These are phyloP conservation scores for Erodium texanum DNA, from an alignment of 441 rosid genomes.

Conservation along the genomic window DNA sequence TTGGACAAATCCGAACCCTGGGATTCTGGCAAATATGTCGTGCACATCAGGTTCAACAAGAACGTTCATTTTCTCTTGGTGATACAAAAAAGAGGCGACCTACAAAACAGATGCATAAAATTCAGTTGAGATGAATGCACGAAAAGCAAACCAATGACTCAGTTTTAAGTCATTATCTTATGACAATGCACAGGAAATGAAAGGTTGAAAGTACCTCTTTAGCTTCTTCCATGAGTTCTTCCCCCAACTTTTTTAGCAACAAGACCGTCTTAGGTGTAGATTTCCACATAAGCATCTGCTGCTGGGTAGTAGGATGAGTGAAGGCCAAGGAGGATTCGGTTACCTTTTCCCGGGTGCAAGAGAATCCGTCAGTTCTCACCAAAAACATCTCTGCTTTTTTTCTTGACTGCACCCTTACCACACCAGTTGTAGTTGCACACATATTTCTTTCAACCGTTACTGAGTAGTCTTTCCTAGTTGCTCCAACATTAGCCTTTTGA, in stretches of 20 bases:
- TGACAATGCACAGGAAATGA: not conserved
- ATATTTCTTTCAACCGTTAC: constrained; percentile 64
- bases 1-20: constrained; percentile 94
- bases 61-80: constrained; percentile 92
- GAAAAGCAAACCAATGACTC: not conserved
- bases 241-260: constrained; percentile 81
- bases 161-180: too few relatives aligned
- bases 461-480: constrained; percentile 39
- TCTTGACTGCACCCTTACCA: constrained; percentile 91
- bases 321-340: constrained; percentile 94
- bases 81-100: constrained; percentile 85
- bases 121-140: constrained; percentile 11
- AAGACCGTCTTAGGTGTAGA: constrained; percentile 81
- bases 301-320: constrained; percentile 97
- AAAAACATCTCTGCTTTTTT: constrained; percentile 96
- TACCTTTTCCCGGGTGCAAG: constrained; percentile 89
- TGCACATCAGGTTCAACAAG: constrained; percentile 97
- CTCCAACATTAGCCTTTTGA: constrained; percentile 26
- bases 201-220: constrained; percentile 53
- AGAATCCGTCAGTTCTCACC: constrained; percentile 93
- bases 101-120: constrained; percentile 25
- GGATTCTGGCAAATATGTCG: constrained; percentile 91
- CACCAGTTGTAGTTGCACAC: constrained; percentile 98
- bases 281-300: constrained; percentile 99
- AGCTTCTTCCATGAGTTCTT: constrained; percentile 89